A percentile compares a stretch with the other conserved stretches of the same genome.
Conservation (phyloP, 164 flowering plant genomes). For the Magnolia sinica region DNA sequence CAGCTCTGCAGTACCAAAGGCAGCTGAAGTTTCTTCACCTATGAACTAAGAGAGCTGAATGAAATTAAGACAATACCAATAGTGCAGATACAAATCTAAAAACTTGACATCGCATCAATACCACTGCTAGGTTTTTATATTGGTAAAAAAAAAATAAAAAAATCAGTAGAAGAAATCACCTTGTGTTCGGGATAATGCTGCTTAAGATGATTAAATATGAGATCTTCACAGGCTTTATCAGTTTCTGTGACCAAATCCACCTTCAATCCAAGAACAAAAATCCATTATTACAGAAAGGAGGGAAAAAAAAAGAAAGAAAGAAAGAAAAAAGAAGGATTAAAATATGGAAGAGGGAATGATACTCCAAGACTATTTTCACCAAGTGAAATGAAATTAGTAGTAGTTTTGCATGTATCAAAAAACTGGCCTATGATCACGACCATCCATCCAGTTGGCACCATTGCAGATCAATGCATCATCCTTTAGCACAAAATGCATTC, state of each 20-base stretch:
- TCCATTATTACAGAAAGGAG: not conserved
- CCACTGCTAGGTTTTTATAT: not conserved
- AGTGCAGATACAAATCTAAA: not conserved
- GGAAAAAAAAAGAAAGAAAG: not conserved
- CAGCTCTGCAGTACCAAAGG: conserved; percentile 63
- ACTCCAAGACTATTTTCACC: too few relatives aligned
- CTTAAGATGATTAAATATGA: conserved; percentile 74
- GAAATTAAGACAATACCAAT: not conserved
- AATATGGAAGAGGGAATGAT: too few relatives aligned
- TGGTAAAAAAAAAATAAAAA: not conserved
- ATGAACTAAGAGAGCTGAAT: conserved; percentile 52
- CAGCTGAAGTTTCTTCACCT: conserved; percentile 97
- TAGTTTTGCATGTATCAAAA: too few relatives aligned
- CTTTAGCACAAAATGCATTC: not conserved
- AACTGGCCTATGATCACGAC: not conserved
- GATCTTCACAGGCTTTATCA: conserved; percentile 93
- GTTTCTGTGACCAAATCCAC: conserved; percentile 99
- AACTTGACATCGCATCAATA: conserved; percentile 4
- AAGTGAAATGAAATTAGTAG: not conserved
- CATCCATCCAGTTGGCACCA: not conserved
- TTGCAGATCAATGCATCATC: not conserved
- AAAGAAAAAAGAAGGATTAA: not conserved
- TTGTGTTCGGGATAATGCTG: conserved; percentile 66
- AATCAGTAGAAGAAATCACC: conserved; percentile 35
- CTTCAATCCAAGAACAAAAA: conserved; percentile 28